A percentile compares a stretch with the other conserved stretches of the same genome.
These are phyloP conservation scores for Zymoseptoria tritici DNA, from an alignment of 2,329 filamentous ascomycete genomes.

Conservation along the genomic window DNA sequence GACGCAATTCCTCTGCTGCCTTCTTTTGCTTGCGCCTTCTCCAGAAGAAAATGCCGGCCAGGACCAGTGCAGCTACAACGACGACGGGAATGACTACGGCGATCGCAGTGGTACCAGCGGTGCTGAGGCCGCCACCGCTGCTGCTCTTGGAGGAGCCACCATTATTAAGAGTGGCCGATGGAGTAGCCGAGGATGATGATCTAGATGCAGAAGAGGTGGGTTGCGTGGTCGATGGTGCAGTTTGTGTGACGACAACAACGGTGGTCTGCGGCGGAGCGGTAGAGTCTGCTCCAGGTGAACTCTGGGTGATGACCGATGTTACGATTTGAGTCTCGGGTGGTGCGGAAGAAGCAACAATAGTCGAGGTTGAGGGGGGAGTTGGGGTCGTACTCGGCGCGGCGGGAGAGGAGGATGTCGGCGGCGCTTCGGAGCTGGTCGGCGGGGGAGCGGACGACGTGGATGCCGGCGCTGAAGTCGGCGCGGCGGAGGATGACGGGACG, in stretches of 20 bases:
- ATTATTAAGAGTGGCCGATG: conserved; percentile 5
- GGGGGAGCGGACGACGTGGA: background rate
- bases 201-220: conserved; percentile 4
- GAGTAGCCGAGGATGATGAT: conserved; percentile 3
- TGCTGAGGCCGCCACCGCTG: conserved; percentile 43
- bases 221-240: conserved; percentile 3
- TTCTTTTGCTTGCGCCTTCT: conserved; percentile 79
- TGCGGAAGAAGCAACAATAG: conserved; percentile 10
- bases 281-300: conserved; percentile 3
- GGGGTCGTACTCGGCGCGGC: background rate
- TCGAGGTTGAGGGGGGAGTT: conserved; percentile 5
- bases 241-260: conserved; percentile 12
- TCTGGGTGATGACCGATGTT: conserved; percentile 15
- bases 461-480: conserved; percentile 3
- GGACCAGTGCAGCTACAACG: conserved; percentile 71
- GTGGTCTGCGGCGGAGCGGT: conserved; percentile 5
- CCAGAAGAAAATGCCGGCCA: conserved; percentile 77
- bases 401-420: background rate
- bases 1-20: conserved; percentile 74
- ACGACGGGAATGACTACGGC: conserved; percentile 91
- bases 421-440: conserved; percentile 1
- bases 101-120: conserved; percentile 72
- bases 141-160: conserved; percentile 1
- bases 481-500: conserved; percentile 9
- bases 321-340: conserved; percentile 14